These are phyloP conservation scores for Hypsizygus ulmarius DNA, from an alignment of 1,284 basidiomycete species.

Conservation along the genomic window DNA sequence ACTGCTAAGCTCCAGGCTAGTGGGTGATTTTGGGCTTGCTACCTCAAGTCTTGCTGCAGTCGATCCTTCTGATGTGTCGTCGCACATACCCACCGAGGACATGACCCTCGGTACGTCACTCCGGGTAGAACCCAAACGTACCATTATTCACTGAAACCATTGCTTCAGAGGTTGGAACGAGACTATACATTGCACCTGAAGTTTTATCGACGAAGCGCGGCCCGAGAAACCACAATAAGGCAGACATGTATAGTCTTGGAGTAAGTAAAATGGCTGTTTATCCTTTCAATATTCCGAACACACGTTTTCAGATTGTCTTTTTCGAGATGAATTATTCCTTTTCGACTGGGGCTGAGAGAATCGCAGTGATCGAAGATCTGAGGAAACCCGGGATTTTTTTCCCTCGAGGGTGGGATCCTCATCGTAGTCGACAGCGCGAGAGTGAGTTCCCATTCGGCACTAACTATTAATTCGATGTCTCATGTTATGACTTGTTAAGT, in stretches of 20 bases:
- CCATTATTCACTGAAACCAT: background rate
- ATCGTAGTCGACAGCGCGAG: conserved; percentile 60
- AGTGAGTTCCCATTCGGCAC: conserved; percentile 41
- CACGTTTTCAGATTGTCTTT: conserved; percentile 74
- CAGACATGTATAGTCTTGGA: conserved; percentile 94
- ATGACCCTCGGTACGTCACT: conserved; percentile 64
- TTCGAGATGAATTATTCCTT: conserved; percentile 96
- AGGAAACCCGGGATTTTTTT: conserved; percentile 74
- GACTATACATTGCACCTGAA: conserved; percentile 92
- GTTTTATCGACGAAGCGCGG: conserved; percentile 63
- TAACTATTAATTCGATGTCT: conserved; percentile 5
- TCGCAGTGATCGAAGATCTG: conserved; percentile 77
- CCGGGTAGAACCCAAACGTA: background rate
- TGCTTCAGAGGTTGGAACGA: conserved; percentile 83
- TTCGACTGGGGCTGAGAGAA: conserved; percentile 85
- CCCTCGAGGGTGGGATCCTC: conserved; percentile 71
- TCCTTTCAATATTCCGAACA: conserved; percentile 1
- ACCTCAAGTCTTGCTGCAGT: conserved; percentile 79
- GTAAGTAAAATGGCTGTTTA: conserved; percentile 38
- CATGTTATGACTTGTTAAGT: conserved; percentile 38
- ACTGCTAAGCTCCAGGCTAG: conserved; percentile 25
- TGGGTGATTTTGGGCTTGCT: conserved; percentile 93
- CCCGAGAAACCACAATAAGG: conserved; percentile 76
- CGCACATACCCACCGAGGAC: conserved; percentile 51
- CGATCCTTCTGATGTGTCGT: conserved; percentile 63